These are phyloP conservation scores for Flagelloscypha sp. DNA, from an alignment of 768 basidiomycete species.

Conservation along the genomic window DNA sequence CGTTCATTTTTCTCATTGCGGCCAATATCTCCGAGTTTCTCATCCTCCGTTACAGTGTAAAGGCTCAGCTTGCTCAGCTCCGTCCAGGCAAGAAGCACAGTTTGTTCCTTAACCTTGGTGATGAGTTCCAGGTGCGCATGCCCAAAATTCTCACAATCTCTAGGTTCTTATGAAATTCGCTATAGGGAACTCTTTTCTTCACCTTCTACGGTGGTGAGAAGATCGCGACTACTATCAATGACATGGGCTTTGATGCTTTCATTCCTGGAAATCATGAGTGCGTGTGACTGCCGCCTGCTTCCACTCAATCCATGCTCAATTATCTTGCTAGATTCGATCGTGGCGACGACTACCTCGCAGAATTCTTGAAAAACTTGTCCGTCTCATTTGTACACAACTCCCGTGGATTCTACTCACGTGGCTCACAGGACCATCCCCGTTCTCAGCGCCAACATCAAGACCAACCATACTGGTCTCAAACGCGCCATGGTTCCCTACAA, in stretches of 20 bases:
- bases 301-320: no score
- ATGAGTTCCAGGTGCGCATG: slow-evolving; percentile 32
- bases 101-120: slow-evolving; percentile 36
- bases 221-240: slow-evolving; percentile 33
- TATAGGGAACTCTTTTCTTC: slow-evolving; percentile 36
- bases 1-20: no score
- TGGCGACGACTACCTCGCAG: slow-evolving; percentile 29
- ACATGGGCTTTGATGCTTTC: slow-evolving; percentile 35
- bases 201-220: slow-evolving; percentile 34
- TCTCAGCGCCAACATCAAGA: slow-evolving; percentile 37
- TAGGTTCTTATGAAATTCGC: neutral
- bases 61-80: slow-evolving; percentile 26
- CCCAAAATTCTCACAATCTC: neutral
- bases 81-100: slow-evolving; percentile 25
- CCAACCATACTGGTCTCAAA: slow-evolving; percentile 24
- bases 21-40: no score
- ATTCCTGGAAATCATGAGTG: slow-evolving; percentile 41
- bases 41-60: no score
- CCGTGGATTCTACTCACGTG: no score
- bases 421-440: slow-evolving; percentile 35
- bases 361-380: slow-evolving; percentile 23
- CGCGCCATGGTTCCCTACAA: slow-evolving; percentile 29
- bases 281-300: no score
- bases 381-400: no score
- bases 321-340: no score